Evolutionary conservation across 2,329 filamentous ascomycete genomes (phyloP).

Genomic region (Paracoccidioides brasiliensis): DNA sequence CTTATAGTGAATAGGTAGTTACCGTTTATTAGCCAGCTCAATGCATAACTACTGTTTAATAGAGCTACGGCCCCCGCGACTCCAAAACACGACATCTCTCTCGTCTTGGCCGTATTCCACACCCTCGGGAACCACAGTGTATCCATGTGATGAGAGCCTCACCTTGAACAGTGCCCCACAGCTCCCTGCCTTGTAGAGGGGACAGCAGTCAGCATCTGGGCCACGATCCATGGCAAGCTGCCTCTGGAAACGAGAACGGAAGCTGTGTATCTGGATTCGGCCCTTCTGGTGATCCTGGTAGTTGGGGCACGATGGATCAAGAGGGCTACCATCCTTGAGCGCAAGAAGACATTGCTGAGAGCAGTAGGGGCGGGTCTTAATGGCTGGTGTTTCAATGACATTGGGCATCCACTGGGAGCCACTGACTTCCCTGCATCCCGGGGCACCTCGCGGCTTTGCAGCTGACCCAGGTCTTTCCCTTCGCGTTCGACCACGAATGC

Average conservation of each 20-base stretch:
- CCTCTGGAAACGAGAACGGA: background rate
- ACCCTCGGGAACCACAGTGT: conserved; percentile 3
- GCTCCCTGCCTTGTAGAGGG: conserved; percentile 4
- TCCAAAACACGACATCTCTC: too few relatives aligned
- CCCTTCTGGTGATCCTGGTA: conserved; percentile 1
- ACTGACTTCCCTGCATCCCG: background rate
- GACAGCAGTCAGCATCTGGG: conserved; percentile 4
- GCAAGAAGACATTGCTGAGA: conserved; percentile 5
- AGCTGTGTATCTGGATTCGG: background rate
- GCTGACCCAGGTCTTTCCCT: background rate
- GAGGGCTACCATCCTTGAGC: background rate
- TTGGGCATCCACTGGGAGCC: background rate
- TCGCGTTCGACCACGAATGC: background rate
- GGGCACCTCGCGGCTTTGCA: background rate
- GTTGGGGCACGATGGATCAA: conserved; percentile 4
- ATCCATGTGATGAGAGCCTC: conserved; percentile 5
- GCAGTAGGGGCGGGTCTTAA: conserved; percentile 6
- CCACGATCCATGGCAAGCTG: conserved; percentile 7
- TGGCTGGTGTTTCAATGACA: background rate
- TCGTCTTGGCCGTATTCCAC: background rate
- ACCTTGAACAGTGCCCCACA: conserved; percentile 5
- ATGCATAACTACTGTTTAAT: too few relatives aligned
- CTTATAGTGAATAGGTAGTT: too few relatives aligned
- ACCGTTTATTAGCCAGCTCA: too few relatives aligned
- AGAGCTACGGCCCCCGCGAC: too few relatives aligned